Evolutionary conservation across 805 yeast genomes (phyloP).

Genomic region (Myxozyma mucilagina): DNA sequence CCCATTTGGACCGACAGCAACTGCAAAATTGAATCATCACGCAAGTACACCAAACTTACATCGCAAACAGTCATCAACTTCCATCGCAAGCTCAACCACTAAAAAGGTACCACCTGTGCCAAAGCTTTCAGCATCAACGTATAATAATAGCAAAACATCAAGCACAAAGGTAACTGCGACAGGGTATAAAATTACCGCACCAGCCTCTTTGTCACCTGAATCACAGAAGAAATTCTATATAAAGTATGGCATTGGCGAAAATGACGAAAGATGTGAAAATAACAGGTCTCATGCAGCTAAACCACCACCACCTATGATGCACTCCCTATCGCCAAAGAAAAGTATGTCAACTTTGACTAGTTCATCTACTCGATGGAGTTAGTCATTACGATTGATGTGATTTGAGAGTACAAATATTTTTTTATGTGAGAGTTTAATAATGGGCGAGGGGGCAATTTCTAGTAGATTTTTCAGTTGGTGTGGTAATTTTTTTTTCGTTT

Average conservation of each 20-base stretch:
- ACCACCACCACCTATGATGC: not conserved
- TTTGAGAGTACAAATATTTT: not conserved
- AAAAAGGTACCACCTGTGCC: conserved; percentile 12
- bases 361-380: conserved; percentile 24
- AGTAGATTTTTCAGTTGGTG: not conserved
- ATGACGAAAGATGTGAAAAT: not conserved
- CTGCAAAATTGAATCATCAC: conserved; percentile 17
- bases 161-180: not conserved
- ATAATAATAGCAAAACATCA: not conserved
- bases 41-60: conserved; percentile 28
- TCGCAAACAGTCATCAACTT: conserved; percentile 4
- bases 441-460: not conserved
- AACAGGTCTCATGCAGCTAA: not conserved
- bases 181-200: not conserved
- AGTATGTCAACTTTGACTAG: conserved; percentile 18
- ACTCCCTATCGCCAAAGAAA: conserved; percentile 10
- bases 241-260: conserved; percentile 10
- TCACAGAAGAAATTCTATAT: conserved; percentile 22
- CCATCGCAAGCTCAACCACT: not conserved
- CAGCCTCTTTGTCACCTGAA: conserved; percentile 15
- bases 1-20: conserved; percentile 14
- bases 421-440: too few species aligned
- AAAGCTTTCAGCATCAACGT: conserved; percentile 1
- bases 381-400: not conserved
- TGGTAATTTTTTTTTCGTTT: not conserved